Percentiles rank a stretch among this genome's conserved stretches.
Conservation (phyloP, 345 rosid genomes). For the Camelina laxa region DNA sequence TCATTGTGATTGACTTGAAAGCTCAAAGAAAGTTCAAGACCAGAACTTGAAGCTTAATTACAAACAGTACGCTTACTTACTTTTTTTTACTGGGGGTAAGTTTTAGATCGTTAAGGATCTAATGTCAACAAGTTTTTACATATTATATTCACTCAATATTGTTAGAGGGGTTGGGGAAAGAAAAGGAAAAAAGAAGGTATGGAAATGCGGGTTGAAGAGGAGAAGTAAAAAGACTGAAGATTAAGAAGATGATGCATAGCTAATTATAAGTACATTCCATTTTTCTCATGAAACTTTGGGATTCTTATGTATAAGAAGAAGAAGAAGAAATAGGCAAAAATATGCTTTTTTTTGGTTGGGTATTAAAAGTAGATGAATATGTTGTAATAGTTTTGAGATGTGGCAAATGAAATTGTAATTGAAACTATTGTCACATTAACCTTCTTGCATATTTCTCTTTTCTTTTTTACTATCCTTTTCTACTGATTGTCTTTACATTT, state of each 20-base stretch:
- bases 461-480: background rate
- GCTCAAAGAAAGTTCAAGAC: slow-evolving; percentile 90
- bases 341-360: background rate
- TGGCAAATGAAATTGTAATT: slow-evolving; percentile 42
- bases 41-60: slow-evolving; percentile 54
- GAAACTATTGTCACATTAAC: slow-evolving; percentile 11
- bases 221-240: slow-evolving; percentile 35
- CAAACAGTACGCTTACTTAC: slow-evolving; percentile 32
- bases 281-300: slow-evolving; percentile 36
- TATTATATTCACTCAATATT: slow-evolving; percentile 32
- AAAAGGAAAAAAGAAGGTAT: background rate
- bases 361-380: slow-evolving; percentile 37
- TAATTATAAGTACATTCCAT: slow-evolving; percentile 37
- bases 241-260: slow-evolving; percentile 41
- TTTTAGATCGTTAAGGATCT: slow-evolving; percentile 40
- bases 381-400: slow-evolving; percentile 40
- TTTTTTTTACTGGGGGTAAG: slow-evolving; percentile 35
- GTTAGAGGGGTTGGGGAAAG: slow-evolving; percentile 24
- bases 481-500: background rate
- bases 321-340: slow-evolving; percentile 23
- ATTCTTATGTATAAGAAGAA: slow-evolving; percentile 35
- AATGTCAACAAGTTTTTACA: slow-evolving; percentile 31
- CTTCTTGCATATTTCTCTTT: background rate
- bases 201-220: slow-evolving; percentile 23
- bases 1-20: slow-evolving; percentile 86